A percentile compares a stretch with the other conserved stretches of the same genome.
Conservation (phyloP, 1,284 basidiomycete species). For the Tylopilus sp. region DNA sequence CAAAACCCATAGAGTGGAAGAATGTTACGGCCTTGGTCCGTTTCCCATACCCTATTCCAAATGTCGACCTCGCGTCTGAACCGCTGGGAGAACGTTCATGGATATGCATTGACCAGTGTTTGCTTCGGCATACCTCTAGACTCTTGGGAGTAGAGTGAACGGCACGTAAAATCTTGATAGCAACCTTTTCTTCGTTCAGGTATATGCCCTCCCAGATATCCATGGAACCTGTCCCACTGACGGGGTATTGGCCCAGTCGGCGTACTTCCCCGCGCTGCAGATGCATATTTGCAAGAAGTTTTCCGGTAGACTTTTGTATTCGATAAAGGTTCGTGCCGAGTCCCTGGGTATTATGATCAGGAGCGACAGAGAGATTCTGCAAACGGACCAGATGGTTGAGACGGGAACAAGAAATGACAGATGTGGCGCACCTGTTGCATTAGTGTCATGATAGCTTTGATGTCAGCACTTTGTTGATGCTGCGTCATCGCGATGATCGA, state of each 20-base stretch:
- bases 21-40: conserved; percentile 47
- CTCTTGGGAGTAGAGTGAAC: conserved; percentile 45
- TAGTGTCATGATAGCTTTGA: conserved; percentile 40
- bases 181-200: conserved; percentile 49
- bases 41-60: conserved; percentile 52
- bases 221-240: conserved; percentile 47
- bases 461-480: conserved; percentile 30
- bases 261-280: conserved; percentile 49
- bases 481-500: conserved; percentile 34
- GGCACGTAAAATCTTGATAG: conserved; percentile 52
- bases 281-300: conserved; percentile 47
- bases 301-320: conserved; percentile 41
- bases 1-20: conserved; percentile 56
- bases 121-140: conserved; percentile 32
- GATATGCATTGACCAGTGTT: not conserved
- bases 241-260: conserved; percentile 45
- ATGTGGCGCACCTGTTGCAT: conserved; percentile 41
- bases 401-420: not conserved
- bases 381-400: not conserved
- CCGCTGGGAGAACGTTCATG: conserved; percentile 34
- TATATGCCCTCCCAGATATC: conserved; percentile 54
- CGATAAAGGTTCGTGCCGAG: conserved; percentile 47
- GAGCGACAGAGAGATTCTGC: conserved; percentile 31
- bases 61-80: conserved; percentile 52
- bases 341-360: conserved; percentile 38